Percentiles rank a stretch among this genome's conserved stretches.
phyloP scores from a whole-genome alignment of 2,329 filamentous ascomycete species.

The Geosmithia morbida region DNA sequence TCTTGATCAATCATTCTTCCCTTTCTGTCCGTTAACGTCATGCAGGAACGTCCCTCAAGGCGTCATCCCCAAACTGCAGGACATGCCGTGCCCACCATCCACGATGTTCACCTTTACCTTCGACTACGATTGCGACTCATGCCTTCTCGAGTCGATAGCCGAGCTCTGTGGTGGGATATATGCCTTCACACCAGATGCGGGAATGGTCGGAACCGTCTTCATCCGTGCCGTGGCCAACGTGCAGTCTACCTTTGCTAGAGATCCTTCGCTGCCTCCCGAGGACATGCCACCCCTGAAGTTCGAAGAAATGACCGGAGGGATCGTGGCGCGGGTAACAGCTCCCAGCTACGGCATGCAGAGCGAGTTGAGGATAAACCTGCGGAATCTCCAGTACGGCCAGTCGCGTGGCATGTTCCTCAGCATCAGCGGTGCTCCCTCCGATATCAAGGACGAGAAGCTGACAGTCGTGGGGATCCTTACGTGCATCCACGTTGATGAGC shows the following conservation, averaged over 20 bases:
- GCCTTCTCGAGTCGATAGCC: slow-evolving; percentile 43
- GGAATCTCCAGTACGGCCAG: slow-evolving; percentile 46
- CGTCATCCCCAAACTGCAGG: slow-evolving; percentile 38
- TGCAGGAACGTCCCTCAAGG: slow-evolving; percentile 30
- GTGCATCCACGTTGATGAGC: slow-evolving; percentile 17
- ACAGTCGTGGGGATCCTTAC: slow-evolving; percentile 11
- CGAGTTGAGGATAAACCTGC: slow-evolving; percentile 24
- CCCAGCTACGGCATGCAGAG: slow-evolving; percentile 5
- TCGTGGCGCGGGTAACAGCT: slow-evolving; percentile 18
- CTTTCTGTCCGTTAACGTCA: neutral
- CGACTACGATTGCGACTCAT: slow-evolving; percentile 20
- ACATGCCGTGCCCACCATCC: slow-evolving; percentile 22
- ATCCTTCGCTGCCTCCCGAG: slow-evolving; percentile 25
- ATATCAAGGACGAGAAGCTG: neutral
- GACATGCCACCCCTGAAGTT: slow-evolving; percentile 22
- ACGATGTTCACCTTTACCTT: slow-evolving; percentile 24
- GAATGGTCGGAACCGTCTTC: slow-evolving; percentile 50
- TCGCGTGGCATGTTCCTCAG: slow-evolving; percentile 38
- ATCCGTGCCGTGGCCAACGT: slow-evolving; percentile 47
- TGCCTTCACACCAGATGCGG: slow-evolving; percentile 45
- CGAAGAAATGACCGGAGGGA: slow-evolving; percentile 21
- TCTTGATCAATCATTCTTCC: neutral
- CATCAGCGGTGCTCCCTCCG: slow-evolving; percentile 10
- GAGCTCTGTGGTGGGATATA: slow-evolving; percentile 43
- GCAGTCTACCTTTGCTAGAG: slow-evolving; percentile 40